Base-by-base conservation (phyloP, 2,329 filamentous ascomycete species). In the Chalaropsis thielavioides region DNA sequence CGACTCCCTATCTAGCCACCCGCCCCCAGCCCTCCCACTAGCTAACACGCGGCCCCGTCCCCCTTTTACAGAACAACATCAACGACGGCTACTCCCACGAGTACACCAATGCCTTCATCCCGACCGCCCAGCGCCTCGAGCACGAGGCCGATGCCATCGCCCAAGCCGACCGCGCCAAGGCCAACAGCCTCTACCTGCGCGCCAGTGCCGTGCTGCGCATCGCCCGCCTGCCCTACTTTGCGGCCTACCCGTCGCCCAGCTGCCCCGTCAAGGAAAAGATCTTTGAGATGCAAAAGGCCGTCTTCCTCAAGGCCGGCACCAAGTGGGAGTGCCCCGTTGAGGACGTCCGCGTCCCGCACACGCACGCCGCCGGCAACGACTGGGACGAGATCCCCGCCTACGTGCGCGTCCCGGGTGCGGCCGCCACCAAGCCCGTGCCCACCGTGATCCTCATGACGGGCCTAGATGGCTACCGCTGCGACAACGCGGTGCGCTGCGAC, bases 131-230 rank as follows among this genome's bases (percentile, higher is more conserved):
- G 69, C 73, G 77, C 1, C 79, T 91, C 15, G 77, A 80, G 5
- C 69, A 71, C 1, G 73, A 79, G 49, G 87, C 81, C 19, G 77
- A 82, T 68, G 79, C 80, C 0, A 75, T 81, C 46, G 70, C 75
- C 8, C 72, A 74, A 1, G 80, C 78, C 35, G 76, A 85, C 65
- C 72, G 71, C 3, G 76, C 78, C 46, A 77, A 78, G 51, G 85
- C 87, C 0, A 81, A 80, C 3, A 80, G 81, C 43, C 77, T 87
- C 19, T 89, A 85, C 73, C 78, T 89, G n/a, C 83, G 87, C 24
- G 85, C 85, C 4, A 87, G 86, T 24, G 83, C 85, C 31, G 78
- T 90, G n/a, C 86, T 88, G 73, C 81, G 88, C 63, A 90, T 91
- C 69, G 80, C 85, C 0, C 80, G 88, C 17, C 90, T 91, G 71